phyloP scores from a whole-genome alignment of 306 rosid species.

The Vachellia collinsii region DNA sequence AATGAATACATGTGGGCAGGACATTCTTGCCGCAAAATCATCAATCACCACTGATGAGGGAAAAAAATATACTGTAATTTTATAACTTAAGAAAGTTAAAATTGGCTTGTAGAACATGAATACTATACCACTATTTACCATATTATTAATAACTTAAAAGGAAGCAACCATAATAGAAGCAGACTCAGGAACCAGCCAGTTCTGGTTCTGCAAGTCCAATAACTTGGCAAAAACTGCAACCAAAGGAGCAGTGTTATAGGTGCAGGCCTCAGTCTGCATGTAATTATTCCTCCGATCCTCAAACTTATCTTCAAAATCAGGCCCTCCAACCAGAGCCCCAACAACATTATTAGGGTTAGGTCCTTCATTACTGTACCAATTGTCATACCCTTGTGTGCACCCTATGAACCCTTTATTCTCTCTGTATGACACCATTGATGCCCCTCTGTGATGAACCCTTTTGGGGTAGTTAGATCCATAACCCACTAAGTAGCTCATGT shows the following conservation, averaged over 20 bases:
- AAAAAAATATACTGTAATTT: neutral
- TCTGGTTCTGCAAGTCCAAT: conserved; percentile 48
- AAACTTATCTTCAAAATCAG: conserved; percentile 75
- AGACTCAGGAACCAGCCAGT: conserved; percentile 40
- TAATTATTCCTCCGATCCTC: conserved; percentile 70
- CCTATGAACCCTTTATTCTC: conserved; percentile 91
- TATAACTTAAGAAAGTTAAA: neutral
- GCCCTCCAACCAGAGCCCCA: conserved; percentile 98
- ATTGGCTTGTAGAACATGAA: conserved; percentile 20
- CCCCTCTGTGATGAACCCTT: conserved; percentile 92
- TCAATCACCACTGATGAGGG: conserved; percentile 9
- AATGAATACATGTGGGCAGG: neutral
- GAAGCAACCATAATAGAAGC: conserved; percentile 63
- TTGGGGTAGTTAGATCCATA: conserved; percentile 70
- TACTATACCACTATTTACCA: conserved; percentile 17
- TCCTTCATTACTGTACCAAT: conserved; percentile 62
- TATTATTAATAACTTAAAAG: conserved; percentile 26
- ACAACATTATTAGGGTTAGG: conserved; percentile 77
- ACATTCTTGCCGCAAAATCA: neutral
- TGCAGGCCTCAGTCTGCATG: conserved; percentile 99
- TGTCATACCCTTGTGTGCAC: conserved; percentile 95
- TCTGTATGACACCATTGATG: conserved; percentile 77
- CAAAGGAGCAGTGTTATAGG: conserved; percentile 91
- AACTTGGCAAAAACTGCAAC: conserved; percentile 86
- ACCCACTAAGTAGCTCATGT: conserved; percentile 94